Evolutionary conservation across 2,329 filamentous ascomycete species (phyloP), one percentile per base, ranked within the genome.

Genomic region (Basipetospora chlamydospora): DNA sequence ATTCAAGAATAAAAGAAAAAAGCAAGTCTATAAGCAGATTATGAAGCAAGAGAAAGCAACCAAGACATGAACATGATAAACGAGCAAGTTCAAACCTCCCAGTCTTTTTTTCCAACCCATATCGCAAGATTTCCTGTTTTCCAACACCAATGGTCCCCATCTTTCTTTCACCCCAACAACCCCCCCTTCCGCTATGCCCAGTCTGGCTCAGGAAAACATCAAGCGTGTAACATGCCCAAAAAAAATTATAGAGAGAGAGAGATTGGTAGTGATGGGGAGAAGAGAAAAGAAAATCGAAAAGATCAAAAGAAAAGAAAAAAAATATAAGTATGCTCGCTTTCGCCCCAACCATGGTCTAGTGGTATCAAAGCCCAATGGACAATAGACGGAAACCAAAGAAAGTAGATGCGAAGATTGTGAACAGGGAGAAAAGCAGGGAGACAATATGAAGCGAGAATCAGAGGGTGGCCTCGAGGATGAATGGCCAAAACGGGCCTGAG

Each of bases 351-450:
- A 31, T 31, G 35, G 28, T 31, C 35, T 23, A 37, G 21, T 22
- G 26, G 28, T 37, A 37, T 31, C 35, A 37, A 26, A 30, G 31
- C 28, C 35, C 35, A 31, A 28, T 18, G 21, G 35, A 37, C 28
- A 23, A 37, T 25, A 16, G 20, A 25, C 13, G 10, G 21, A 12
- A 30, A 28, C n/a, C 15, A 15, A 28, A 13, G 28, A 15, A 28
- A 15, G 29, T 15, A 31, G 15, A 17, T 31, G 13, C 13, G 20
- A 23, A 10, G n/a, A 21, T 7, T 11, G 11, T 11, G 22, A 15
- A 22, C 26, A 36, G 10, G 9, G 5, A 21, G 8, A 11, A 22
- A 20, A 9, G 17, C 8, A n/a, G n/a, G 26, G n/a, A n/a, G n/a
- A n/a, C n/a, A n/a, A n/a, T n/a, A n/a, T n/a, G n/a, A n/a, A n/a